These are phyloP conservation scores for Basidiobolus meristosporus DNA, from an alignment of 371 early-diverging fungal species.

Conservation along the genomic window DNA sequence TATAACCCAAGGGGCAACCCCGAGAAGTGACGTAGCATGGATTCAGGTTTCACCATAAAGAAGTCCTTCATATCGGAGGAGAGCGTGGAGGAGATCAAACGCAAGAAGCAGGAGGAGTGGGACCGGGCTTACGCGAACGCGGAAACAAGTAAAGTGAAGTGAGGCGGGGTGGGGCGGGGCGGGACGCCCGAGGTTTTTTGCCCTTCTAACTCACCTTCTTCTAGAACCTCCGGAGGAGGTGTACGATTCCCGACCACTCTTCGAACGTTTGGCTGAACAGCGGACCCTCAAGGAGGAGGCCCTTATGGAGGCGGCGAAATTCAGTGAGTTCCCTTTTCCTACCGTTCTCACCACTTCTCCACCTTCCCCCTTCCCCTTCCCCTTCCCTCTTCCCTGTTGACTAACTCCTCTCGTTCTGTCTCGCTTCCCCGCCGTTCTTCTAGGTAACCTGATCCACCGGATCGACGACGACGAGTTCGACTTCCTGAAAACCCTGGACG, in stretches of 20 bases:
- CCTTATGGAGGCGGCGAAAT: constrained; percentile 38
- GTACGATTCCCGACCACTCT: constrained; percentile 65
- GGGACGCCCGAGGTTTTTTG: background rate
- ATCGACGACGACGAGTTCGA: constrained; percentile 61
- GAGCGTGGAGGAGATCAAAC: constrained; percentile 3
- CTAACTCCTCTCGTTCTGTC: no score
- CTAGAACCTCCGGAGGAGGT: no score
- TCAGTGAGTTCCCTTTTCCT: constrained; percentile 17
- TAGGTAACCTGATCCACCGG: constrained; percentile 47
- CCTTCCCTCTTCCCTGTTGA: no score
- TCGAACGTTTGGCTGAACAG: constrained; percentile 61
- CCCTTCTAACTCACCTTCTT: no score
- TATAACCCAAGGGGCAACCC: no score
- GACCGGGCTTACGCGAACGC: constrained; percentile 1
- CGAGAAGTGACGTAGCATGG: no score
- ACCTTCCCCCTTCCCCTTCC: no score
- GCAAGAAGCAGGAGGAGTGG: constrained; percentile 4
- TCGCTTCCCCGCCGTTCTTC: background rate
- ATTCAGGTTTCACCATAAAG: background rate
- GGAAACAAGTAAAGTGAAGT: constrained; percentile 1
- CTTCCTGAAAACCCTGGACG: constrained; percentile 36
- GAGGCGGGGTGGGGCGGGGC: background rate
- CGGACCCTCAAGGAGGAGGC: constrained; percentile 38
- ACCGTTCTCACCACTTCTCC: background rate
- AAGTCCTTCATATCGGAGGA: constrained; percentile 4